A percentile compares a stretch with the other conserved stretches of the same genome.
Conservation (phyloP, 176 grass and related monocot genomes). For the Melocanna baccifera region DNA sequence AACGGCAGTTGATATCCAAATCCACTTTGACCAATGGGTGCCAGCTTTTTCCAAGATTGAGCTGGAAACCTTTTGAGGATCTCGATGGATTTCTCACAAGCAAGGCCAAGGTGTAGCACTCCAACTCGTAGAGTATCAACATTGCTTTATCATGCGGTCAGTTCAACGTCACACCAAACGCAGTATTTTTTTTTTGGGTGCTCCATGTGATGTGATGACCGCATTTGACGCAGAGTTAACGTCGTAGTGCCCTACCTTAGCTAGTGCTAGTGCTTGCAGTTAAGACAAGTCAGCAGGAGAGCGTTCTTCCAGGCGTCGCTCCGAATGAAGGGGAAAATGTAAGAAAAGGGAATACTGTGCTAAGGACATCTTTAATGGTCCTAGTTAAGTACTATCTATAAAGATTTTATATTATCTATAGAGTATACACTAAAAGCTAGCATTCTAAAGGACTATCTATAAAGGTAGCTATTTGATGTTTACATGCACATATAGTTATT, state of each 20-base stretch:
- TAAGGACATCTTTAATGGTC: no score
- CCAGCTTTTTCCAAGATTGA: background rate
- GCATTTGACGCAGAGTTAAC: background rate
- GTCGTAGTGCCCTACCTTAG: background rate
- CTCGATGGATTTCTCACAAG: background rate
- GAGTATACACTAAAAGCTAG: no score
- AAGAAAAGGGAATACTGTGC: background rate
- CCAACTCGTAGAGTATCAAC: background rate
- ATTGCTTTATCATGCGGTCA: background rate
- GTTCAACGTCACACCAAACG: background rate
- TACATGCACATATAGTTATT: no score
- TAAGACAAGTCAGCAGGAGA: background rate
- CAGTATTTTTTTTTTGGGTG: no score
- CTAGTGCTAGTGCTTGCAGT: background rate
- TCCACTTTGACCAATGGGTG: background rate
- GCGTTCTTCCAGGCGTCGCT: background rate
- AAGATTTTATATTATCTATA: no score
- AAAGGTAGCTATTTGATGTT: no score
- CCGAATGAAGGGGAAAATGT: background rate
- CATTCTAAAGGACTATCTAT: no score
- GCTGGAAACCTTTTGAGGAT: background rate
- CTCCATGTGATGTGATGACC: background rate
- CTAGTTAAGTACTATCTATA: no score
- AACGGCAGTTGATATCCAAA: background rate
- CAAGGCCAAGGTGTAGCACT: background rate